phyloP scores from a whole-genome alignment of 345 rosid species.

The Clausena lansium region DNA sequence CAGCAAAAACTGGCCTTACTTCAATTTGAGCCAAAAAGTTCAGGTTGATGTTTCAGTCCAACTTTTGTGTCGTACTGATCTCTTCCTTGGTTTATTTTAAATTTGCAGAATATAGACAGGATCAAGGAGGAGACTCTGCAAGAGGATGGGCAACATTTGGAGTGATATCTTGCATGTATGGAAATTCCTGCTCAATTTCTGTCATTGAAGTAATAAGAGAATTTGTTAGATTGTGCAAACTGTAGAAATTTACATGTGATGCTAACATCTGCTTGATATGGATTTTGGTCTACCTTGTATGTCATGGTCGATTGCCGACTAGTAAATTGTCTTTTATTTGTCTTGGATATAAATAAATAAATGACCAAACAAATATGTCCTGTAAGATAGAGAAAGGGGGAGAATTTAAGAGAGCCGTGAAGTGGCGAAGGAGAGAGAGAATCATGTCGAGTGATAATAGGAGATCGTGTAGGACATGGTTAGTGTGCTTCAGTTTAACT shows the following conservation, averaged over 20 bases:
- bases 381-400: neutral
- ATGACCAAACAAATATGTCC: neutral
- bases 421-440: neutral
- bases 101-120: conserved; percentile 63
- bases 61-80: conserved; percentile 5
- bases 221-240: neutral
- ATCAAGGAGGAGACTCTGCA: conserved; percentile 49
- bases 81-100: conserved; percentile 12
- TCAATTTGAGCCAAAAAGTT: conserved; percentile 14
- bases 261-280: neutral
- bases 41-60: conserved; percentile 1
- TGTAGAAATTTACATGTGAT: neutral
- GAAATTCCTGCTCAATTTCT: neutral
- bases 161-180: conserved; percentile 87
- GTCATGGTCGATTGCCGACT: neutral
- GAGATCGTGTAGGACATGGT: neutral
- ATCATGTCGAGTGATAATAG: neutral
- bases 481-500: neutral
- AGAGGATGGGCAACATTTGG: conserved; percentile 94
- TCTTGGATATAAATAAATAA: neutral
- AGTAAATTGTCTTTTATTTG: neutral
- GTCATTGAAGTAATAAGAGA: neutral
- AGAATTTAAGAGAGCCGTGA: neutral
- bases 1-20: neutral
- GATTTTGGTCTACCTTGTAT: conserved; percentile 3